Base-by-base conservation (phyloP, 805 yeast genomes). In the Saccharomycopsis malanga region DNA sequence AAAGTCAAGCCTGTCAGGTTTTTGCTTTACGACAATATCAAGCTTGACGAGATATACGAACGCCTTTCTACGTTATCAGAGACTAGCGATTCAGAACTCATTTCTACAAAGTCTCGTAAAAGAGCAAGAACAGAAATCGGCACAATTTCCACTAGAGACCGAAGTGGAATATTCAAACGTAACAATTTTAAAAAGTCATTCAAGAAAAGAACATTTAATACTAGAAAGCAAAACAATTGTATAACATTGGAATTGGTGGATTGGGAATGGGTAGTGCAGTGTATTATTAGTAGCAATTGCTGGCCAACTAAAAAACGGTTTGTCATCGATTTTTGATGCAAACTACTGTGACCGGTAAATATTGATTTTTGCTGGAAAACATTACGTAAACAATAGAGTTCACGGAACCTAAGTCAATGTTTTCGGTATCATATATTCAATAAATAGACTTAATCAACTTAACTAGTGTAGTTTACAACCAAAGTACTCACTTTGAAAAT, bases 241-340 rank as follows among this genome's bases (percentile, higher is more conserved):
- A 17, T 7, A 4, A 34, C 15, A 29, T 27, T 34, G 21, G 15
- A 36, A 32, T 34, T 73, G 3, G 64, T 77, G 9, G 66, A 72
- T 55, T 77, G 83, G 83, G 84, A 79, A 56, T 79, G 85, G 85
- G 67, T 78, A 1, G 82, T 78, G 1, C 84, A 79, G 50, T 75
- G 82, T 61, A 67, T 77, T 14, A 77, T 79, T 23, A 61, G 61
- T 41, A 57, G 59, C 0, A 47, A 44, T 34, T 52, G 57, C 7
- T 61, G 64, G 65, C 42, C 49, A n/a, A 22, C 45, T 15, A 34
- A 25, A 14, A 44, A 41, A 25, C 23, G 34, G 9, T 44, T 44
- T 37, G 24, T 21, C 23, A 18, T 41, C n/a, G n/a, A n/a, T n/a
- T n/a, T n/a, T n/a, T n/a, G n/a, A n/a, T n/a, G n/a, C n/a, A n/a